Evolutionary conservation across 768 basidiomycete species (phyloP), one percentile per base, ranked within the genome.

Genomic region (Glaciozyma martinii): DNA sequence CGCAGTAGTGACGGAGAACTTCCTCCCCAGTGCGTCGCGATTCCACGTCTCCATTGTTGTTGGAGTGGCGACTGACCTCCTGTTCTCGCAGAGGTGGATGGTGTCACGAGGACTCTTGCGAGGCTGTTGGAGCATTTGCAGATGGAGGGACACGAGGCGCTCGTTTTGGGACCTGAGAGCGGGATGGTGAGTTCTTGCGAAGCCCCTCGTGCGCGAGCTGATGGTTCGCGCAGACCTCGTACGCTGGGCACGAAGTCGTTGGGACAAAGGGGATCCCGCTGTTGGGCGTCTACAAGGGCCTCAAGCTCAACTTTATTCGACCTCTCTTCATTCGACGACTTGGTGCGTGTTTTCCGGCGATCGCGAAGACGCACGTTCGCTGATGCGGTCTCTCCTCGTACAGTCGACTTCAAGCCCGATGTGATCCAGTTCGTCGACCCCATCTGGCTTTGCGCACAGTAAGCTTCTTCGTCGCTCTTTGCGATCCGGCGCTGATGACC

Each of bases 401-500:
- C 46, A 47, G 56, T 47, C 40, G 66, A 57, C 15, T 71, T 75
- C 68, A 74, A 77, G 59, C 79, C 80, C 0, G 78, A 80, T 60
- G 77, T 80, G 2, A 75, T 80, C 9, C 79, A 80, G 63, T 76
- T 80, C 27, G 72, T 79, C 50, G 79, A 80, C 72, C 79, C 80
- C 5, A 79, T 81, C 49, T 81, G 79, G 79, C 76, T 81, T 6
- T 80, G 80, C 23, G 79, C 77, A 1, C 79, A 80, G 61, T 47
- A 25, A 32, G 40, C 25, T 9, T 9, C 25, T 56, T 46, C 8
- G 18, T 21, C 18, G 18, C 2, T 2, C 12, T 7, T 1, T 9
- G 6, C 42, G n/a, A 43, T 9, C 6, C 13, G 23, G 5, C 1
- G 21, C 43, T 37, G 19, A 33, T 5, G 56, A 12, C 25, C 25